phyloP scores from a whole-genome alignment of 2,329 filamentous ascomycete genomes.

The Sporothrix globosa region DNA sequence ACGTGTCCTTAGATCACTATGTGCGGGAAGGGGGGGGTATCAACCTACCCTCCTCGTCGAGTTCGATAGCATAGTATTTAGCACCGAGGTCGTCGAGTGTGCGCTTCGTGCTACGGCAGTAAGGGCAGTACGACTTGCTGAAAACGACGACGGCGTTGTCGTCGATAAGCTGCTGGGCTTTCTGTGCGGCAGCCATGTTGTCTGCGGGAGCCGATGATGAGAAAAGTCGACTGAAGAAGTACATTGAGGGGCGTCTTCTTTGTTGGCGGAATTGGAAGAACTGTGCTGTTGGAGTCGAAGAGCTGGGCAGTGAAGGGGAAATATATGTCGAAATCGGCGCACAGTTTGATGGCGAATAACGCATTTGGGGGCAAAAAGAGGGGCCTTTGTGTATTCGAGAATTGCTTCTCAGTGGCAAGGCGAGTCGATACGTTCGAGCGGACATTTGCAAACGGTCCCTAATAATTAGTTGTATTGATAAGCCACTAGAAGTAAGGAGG shows the following conservation, averaged over 20 bases:
- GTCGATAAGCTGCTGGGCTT: conserved; percentile 84
- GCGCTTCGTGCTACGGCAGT: conserved; percentile 80
- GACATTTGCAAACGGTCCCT: conserved; percentile 16
- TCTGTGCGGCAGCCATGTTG: conserved; percentile 82
- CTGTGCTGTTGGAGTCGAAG: conserved; percentile 24
- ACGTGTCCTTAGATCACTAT: conserved; percentile 30
- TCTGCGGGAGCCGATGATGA: conserved; percentile 56
- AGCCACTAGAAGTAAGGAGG: conserved; percentile 4
- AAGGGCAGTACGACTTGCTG: conserved; percentile 95
- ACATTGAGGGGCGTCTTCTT: conserved; percentile 50
- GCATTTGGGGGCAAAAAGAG: conserved; percentile 33
- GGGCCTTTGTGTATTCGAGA: conserved; percentile 8
- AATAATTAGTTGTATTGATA: conserved; percentile 10
- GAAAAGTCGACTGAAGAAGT: conserved; percentile 75
- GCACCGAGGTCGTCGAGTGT: conserved; percentile 71
- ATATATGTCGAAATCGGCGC: conserved; percentile 28
- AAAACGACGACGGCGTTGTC: conserved; percentile 92
- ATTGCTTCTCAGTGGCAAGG: conserved; percentile 5
- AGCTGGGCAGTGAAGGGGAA: not conserved
- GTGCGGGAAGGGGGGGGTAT: not conserved
- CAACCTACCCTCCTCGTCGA: conserved; percentile 78
- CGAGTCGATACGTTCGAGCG: not conserved
- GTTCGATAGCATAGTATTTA: conserved; percentile 70
- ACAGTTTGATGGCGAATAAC: not conserved
- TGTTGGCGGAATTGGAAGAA: conserved; percentile 22